Conservation (phyloP, 1,284 basidiomycete genomes). For the Apiotrichum sp. region DNA sequence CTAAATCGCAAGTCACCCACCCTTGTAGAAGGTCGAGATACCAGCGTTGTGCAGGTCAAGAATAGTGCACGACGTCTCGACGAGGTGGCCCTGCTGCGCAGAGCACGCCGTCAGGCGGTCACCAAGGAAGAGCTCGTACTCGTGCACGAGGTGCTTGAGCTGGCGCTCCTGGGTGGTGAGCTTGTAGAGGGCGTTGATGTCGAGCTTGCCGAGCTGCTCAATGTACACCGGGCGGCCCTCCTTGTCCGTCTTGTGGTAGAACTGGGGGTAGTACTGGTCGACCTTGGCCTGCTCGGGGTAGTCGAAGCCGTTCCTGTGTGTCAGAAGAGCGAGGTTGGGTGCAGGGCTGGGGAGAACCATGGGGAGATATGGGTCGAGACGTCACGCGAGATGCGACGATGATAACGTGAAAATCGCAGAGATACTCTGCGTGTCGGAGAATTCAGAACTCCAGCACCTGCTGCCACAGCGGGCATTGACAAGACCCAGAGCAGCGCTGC, state of each 20-base stretch:
- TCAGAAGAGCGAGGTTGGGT: not conserved
- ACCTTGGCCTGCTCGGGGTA: conserved; percentile 80
- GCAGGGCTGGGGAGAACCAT: too few species aligned
- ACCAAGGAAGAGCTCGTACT: conserved; percentile 85
- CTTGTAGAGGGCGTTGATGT: conserved; percentile 74
- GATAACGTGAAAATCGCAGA: too few species aligned
- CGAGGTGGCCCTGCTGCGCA: conserved; percentile 65
- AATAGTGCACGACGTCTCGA: conserved; percentile 98
- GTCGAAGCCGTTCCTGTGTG: conserved; percentile 65
- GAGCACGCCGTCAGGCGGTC: conserved; percentile 76
- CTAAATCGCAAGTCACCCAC: conserved; percentile 18
- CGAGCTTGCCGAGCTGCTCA: conserved; percentile 83
- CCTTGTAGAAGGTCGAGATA: conserved; percentile 73
- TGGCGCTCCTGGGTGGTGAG: conserved; percentile 83
- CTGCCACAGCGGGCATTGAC: too few species aligned
- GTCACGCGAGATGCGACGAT: too few species aligned
- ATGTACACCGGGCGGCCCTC: conserved; percentile 95
- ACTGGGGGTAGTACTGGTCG: conserved; percentile 91
- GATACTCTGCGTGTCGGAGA: too few species aligned
- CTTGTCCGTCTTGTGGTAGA: conserved; percentile 93
- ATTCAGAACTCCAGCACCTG: too few species aligned
- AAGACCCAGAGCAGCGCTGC: too few species aligned
- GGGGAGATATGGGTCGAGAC: too few species aligned
- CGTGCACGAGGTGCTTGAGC: conserved; percentile 79
- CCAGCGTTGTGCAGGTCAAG: conserved; percentile 83